phyloP scores from a whole-genome alignment of 2,329 filamentous ascomycete genomes.

The Colletotrichum eremochloae region DNA sequence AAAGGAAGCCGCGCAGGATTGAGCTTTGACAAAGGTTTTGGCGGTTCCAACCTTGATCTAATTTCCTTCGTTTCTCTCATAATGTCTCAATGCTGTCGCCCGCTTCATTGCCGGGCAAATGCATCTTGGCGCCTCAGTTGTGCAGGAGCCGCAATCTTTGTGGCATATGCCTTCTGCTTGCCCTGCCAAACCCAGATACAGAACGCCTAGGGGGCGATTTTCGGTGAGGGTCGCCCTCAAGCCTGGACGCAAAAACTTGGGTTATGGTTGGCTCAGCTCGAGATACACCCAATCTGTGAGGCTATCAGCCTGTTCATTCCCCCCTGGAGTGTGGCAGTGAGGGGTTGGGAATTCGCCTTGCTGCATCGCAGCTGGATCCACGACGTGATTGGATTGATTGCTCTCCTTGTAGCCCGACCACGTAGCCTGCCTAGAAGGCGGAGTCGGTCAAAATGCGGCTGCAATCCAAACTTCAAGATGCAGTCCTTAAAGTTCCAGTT shows the following conservation, averaged over 20 bases:
- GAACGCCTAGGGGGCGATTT: no score
- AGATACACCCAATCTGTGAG: neutral
- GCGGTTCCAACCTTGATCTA: neutral
- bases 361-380: neutral
- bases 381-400: conserved; percentile 20
- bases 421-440: conserved; percentile 22
- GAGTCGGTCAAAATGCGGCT: neutral
- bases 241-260: neutral
- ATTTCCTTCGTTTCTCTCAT: conserved; percentile 16
- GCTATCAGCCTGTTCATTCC: neutral
- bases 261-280: neutral
- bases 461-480: conserved; percentile 11
- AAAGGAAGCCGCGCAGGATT: neutral
- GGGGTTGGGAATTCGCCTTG: conserved; percentile 2
- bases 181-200: neutral
- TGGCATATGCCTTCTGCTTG: neutral
- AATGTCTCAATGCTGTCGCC: neutral
- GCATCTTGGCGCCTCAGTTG: neutral
- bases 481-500: no score
- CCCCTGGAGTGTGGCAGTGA: neutral
- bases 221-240: neutral
- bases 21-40: neutral
- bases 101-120: conserved; percentile 2
- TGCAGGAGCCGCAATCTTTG: neutral
- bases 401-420: neutral